These are phyloP conservation scores for Fusarium nematophilum DNA, from an alignment of 2,329 filamentous ascomycete genomes.

Conservation along the genomic window DNA sequence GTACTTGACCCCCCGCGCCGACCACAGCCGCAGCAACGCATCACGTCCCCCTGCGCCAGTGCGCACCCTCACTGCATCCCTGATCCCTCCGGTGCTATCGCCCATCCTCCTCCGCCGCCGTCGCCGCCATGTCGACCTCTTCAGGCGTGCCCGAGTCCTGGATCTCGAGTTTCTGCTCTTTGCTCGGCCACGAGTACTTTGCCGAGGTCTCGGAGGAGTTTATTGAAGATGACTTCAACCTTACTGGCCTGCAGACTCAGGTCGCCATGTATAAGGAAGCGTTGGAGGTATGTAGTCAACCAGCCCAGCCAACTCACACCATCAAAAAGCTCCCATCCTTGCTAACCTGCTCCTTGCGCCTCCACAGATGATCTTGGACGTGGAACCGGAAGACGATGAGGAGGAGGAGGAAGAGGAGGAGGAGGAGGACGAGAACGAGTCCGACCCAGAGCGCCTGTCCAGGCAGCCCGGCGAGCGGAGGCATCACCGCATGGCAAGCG, in stretches of 20 bases:
- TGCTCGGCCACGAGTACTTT: conserved; percentile 98
- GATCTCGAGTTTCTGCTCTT: conserved; percentile 96
- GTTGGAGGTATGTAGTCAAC: conserved; percentile 71
- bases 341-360: conserved; percentile 14
- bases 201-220: conserved; percentile 99
- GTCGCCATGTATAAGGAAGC: conserved; percentile 99
- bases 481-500: conserved; percentile 87
- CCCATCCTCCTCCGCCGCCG: conserved; percentile 17
- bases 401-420: conserved; percentile 86
- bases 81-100: conserved; percentile 13
- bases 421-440: conserved; percentile 78
- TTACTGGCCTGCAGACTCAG: conserved; percentile 93
- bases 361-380: conserved; percentile 92
- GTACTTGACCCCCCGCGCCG: conserved; percentile 19
- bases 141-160: conserved; percentile 83
- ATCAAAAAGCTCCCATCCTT: background rate
- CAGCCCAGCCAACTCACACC: background rate
- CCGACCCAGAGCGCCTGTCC: conserved; percentile 66
- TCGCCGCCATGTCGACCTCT: conserved; percentile 66
- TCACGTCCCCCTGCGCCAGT: conserved; percentile 12
- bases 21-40: background rate
- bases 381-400: conserved; percentile 95
- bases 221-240: conserved; percentile 99
- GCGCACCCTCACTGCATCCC: conserved; percentile 27
- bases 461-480: conserved; percentile 72